Conservation (phyloP, 192 early-diverging fungal species). For the Radiomyces spectabilis region DNA sequence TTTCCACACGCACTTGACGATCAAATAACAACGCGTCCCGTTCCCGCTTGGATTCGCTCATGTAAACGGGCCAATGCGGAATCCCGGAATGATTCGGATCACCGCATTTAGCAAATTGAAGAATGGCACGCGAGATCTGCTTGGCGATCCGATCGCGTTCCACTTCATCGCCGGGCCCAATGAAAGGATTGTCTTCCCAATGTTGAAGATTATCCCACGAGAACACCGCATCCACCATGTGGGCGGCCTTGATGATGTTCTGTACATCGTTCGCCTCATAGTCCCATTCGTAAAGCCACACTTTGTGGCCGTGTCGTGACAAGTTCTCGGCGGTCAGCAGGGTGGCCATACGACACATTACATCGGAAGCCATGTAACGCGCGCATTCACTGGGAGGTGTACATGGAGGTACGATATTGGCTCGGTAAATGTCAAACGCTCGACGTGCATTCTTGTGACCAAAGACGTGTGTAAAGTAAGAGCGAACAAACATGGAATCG, state of each 20-base stretch:
- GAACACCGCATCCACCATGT: slow-evolving; percentile 18
- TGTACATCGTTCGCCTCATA: slow-evolving; percentile 20
- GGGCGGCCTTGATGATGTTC: slow-evolving; percentile 16
- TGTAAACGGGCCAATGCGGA: slow-evolving; percentile 16
- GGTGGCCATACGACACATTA: slow-evolving; percentile 8
- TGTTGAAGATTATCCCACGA: slow-evolving; percentile 16
- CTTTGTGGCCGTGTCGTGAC: neutral
- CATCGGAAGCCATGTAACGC: slow-evolving; percentile 16
- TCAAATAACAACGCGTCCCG: slow-evolving; percentile 12
- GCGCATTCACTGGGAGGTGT: slow-evolving; percentile 8
- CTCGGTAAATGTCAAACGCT: slow-evolving; percentile 14
- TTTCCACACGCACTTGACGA: slow-evolving; percentile 6
- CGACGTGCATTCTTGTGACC: slow-evolving; percentile 7
- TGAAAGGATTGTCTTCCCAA: slow-evolving; percentile 17
- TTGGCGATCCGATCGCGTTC: slow-evolving; percentile 32
- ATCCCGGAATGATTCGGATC: slow-evolving; percentile 30
- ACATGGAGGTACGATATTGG: slow-evolving; percentile 2
- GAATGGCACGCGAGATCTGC: slow-evolving; percentile 23
- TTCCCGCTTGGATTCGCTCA: neutral
- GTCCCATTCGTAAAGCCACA: slow-evolving; percentile 19
- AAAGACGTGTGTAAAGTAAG: slow-evolving; percentile 23
- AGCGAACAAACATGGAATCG: slow-evolving; percentile 8
- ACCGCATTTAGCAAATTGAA: slow-evolving; percentile 31
- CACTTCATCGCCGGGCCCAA: slow-evolving; percentile 10
- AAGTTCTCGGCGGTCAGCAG: slow-evolving; percentile 10